Evolutionary conservation across 2,329 filamentous ascomycete species (phyloP).

Genomic region (Alternaria rosae): DNA sequence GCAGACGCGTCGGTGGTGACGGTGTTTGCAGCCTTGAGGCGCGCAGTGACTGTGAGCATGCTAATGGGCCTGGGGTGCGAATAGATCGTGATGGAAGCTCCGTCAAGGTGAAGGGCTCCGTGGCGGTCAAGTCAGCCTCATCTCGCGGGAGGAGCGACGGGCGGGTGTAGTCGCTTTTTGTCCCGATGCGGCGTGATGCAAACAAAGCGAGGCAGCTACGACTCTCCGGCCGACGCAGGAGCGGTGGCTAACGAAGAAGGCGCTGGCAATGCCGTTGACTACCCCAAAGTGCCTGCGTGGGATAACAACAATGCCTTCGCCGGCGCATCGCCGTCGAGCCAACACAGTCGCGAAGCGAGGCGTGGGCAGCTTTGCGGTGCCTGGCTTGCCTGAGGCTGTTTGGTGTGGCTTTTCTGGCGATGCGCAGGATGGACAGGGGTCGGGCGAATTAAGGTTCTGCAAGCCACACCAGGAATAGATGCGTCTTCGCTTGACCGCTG

Average conservation of each 20-base stretch:
- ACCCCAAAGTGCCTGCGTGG: conserved; percentile 29
- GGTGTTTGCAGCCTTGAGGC: not conserved
- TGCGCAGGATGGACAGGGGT: conserved; percentile 41
- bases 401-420: conserved; percentile 39
- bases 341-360: conserved; percentile 4
- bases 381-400: conserved; percentile 29
- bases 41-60: not conserved
- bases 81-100: not conserved
- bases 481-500: conserved; percentile 34
- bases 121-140: conserved; percentile 9
- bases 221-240: conserved; percentile 21
- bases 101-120: not conserved
- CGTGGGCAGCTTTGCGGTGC: conserved; percentile 27
- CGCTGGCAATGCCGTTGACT: conserved; percentile 9
- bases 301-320: conserved; percentile 28
- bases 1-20: not conserved
- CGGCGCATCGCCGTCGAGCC: conserved; percentile 18
- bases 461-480: conserved; percentile 52
- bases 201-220: conserved; percentile 25
- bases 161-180: conserved; percentile 22
- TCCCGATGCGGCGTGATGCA: conserved; percentile 22
- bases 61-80: not conserved
- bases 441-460: conserved; percentile 45
- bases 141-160: conserved; percentile 14
- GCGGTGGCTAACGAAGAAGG: conserved; percentile 24